Percentiles rank a stretch among this genome's conserved stretches.
Evolutionary conservation across 1,139 yeast genomes (phyloP).

Genomic region (Blastobotrys illinoisensis): DNA sequence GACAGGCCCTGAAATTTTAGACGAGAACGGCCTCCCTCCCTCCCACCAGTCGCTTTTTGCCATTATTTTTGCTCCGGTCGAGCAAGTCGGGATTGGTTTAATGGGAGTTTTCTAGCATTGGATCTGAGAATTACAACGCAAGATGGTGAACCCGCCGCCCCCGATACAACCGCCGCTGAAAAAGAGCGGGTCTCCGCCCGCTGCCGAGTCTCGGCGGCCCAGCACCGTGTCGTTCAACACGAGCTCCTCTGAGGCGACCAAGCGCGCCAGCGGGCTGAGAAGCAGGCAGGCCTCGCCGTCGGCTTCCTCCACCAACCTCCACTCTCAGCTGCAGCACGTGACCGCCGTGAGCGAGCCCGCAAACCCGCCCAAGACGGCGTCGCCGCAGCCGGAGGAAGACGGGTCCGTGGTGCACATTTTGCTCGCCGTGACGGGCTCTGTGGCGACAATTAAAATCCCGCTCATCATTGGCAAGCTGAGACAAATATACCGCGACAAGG

Average conservation of each 20-base stretch:
- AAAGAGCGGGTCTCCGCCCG: neutral
- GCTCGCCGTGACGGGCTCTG: constrained; percentile 92
- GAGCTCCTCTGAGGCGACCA: neutral
- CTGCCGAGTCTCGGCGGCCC: neutral
- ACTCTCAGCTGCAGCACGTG: neutral
- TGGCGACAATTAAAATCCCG: constrained; percentile 91
- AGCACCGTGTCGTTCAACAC: neutral
- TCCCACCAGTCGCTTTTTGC: neutral
- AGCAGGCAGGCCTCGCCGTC: neutral
- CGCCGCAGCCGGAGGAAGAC: neutral
- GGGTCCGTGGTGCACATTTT: constrained; percentile 38
- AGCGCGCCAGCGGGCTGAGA: neutral
- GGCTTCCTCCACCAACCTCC: neutral
- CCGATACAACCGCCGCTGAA: neutral
- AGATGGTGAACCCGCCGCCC: neutral
- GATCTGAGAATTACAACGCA: neutral
- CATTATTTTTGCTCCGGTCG: neutral
- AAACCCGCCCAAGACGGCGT: neutral
- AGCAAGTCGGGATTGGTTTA: neutral
- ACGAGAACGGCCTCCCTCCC: neutral
- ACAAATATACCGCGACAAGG: constrained; percentile 34
- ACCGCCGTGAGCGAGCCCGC: neutral
- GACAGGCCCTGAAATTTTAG: neutral
- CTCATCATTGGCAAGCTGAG: constrained; percentile 32
- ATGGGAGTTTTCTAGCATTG: neutral